Evolutionary conservation across 2,329 filamentous ascomycete genomes (phyloP).

Genomic region (Teratosphaeria destructans): DNA sequence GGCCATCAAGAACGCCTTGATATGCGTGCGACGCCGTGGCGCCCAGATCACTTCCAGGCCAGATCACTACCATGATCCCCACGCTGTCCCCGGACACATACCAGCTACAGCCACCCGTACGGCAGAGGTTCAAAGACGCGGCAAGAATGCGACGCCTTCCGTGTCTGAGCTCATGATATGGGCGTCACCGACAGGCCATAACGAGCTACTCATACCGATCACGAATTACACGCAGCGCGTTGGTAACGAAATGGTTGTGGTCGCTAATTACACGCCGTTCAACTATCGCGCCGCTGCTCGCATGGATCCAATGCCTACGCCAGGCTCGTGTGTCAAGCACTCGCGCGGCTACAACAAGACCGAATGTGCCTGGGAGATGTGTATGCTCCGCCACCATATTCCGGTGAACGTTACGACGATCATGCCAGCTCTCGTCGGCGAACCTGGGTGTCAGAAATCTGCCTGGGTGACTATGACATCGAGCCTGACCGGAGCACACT

Average conservation of each 20-base stretch:
- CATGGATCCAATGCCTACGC: neutral
- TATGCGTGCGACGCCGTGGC: neutral
- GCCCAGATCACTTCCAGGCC: neutral
- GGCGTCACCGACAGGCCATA: neutral
- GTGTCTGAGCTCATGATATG: neutral
- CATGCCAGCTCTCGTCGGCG: neutral
- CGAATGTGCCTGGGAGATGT: neutral
- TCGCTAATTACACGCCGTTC: neutral
- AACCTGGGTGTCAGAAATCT: neutral
- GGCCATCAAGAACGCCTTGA: neutral
- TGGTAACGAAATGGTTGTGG: neutral
- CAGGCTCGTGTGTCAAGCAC: neutral
- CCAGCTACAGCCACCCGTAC: neutral
- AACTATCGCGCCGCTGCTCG: neutral
- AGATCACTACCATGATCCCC: neutral
- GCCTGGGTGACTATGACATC: neutral
- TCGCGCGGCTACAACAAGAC: neutral
- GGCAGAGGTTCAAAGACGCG: neutral
- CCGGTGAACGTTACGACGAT: slow-evolving; percentile 2
- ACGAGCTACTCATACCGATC: neutral
- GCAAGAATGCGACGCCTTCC: neutral
- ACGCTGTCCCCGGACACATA: neutral
- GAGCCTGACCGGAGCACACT: neutral
- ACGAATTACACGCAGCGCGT: neutral
- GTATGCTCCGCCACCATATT: slow-evolving; percentile 1